Conservation (phyloP, 192 early-diverging fungal genomes). For the Entomortierella lignicola region DNA sequence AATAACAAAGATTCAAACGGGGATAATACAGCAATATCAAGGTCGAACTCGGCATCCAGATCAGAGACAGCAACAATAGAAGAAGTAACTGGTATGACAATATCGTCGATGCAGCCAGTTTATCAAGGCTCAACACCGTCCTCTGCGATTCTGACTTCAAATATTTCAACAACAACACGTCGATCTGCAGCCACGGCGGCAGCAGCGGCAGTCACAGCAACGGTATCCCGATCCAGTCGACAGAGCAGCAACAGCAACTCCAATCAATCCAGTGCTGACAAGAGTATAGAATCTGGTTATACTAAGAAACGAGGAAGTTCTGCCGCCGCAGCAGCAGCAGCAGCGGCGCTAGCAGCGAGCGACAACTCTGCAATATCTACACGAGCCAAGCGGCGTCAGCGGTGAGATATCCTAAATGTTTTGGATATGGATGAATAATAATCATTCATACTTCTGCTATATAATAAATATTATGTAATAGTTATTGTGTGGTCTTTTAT, state of each 20-base stretch:
- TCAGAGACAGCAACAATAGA: neutral
- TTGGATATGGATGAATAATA: too few relatives aligned
- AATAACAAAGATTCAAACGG: neutral
- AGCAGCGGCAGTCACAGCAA: slow-evolving; percentile 37
- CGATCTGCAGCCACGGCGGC: slow-evolving; percentile 48
- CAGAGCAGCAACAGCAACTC: neutral
- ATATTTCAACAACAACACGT: slow-evolving; percentile 35
- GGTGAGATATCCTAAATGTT: slow-evolving; percentile 1
- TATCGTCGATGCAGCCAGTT: neutral
- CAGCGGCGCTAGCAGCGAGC: slow-evolving; percentile 7
- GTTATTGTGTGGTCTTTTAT: too few relatives aligned
- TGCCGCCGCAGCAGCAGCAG: slow-evolving; percentile 2
- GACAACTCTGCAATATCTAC: slow-evolving; percentile 8
- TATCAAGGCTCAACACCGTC: slow-evolving; percentile 38
- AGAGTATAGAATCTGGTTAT: slow-evolving; percentile 5
- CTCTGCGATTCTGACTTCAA: slow-evolving; percentile 40
- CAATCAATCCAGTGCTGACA: slow-evolving; percentile 9
- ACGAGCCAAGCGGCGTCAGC: slow-evolving; percentile 41
- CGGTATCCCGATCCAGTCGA: slow-evolving; percentile 20
- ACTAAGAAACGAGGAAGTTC: slow-evolving; percentile 25
- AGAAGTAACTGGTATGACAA: neutral
- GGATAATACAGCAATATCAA: slow-evolving; percentile 1
- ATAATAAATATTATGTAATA: too few relatives aligned
- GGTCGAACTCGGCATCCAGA: neutral
- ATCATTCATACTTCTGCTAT: too few relatives aligned